phyloP scores from a whole-genome alignment of 306 rosid species.

The Leucaena leucocephala region DNA sequence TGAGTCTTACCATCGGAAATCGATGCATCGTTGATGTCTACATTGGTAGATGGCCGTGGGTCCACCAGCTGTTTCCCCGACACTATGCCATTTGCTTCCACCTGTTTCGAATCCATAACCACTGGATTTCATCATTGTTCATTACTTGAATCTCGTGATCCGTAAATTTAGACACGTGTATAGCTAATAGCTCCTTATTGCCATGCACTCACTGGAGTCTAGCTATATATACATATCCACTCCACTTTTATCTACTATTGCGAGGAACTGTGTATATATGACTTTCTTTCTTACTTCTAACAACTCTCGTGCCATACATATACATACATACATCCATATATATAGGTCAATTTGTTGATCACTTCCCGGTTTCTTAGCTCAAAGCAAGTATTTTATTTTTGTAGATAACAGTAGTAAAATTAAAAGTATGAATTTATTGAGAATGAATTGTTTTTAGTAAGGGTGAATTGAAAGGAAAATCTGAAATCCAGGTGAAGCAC shows the following conservation, averaged over 20 bases:
- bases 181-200: neutral
- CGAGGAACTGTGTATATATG: neutral
- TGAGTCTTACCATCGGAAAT: constrained; percentile 36
- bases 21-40: constrained; percentile 35
- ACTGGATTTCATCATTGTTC: neutral
- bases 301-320: neutral
- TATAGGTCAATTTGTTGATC: constrained; percentile 1
- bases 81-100: constrained; percentile 32
- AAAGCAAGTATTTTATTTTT: constrained; percentile 1
- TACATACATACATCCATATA: neutral
- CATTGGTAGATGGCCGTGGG: constrained; percentile 12
- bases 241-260: neutral
- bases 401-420: no score
- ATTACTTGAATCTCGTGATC: neutral
- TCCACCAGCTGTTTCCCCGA: constrained; percentile 28
- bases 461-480: neutral
- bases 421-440: neutral
- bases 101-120: constrained; percentile 24
- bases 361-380: neutral
- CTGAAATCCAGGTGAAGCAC: constrained; percentile 41
- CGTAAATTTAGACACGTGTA: neutral
- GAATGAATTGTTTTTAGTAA: neutral
- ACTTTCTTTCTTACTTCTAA: neutral
- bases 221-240: neutral
- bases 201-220: neutral